Base-by-base conservation (phyloP, 805 yeast species). In the Candida yuanshanica region DNA sequence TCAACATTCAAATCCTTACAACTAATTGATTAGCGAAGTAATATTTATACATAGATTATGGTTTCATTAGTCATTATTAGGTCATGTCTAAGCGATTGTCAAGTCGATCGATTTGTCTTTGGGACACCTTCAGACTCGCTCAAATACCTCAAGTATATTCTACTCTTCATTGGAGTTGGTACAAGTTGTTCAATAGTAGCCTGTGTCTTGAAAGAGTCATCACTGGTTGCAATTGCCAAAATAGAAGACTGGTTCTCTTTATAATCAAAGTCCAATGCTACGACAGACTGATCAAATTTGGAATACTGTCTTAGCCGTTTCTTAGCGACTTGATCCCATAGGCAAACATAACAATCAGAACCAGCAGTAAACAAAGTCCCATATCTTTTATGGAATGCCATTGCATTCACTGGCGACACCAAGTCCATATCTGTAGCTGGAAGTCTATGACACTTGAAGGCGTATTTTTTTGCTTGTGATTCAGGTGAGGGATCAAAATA, bases 341-440 rank as follows among this genome's bases (percentile, higher is more conserved):
- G 73, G 51, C 87, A 80, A 53, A 89, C 83, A 34, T 85, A 74
- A 10, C 96, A 95, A 63, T 91, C 98, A 2, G 93, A 74, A 1
- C 98, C 97, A 2, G 95, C 95, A 2, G 97, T 90, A 44, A 80
- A 77, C 53, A 91, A 75, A 1, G 95, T 84, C 14, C 87, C 85
- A 56, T 75, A 76, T 16, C 69, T 66, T 1, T 93, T 91, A 56
- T 85, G 91, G 72, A 90, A 88, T 10, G 75, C 64, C 24, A 91
- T 72, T 11, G 87, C 66, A 58, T 88, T 86, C 22, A 91, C 87
- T 0, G 96, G 73, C 52, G 80, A 90, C 11, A 88, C 83, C 27
- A 72, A 59, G 43, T 78, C 85, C 8, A 65, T 64, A 33, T 69
- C 77, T 4, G 55, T 48, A 16, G 66, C 49, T 38, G 69, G 66